Base-by-base conservation (phyloP, 2,329 filamentous ascomycete species). In the Fusarium neocosmosporiellum region DNA sequence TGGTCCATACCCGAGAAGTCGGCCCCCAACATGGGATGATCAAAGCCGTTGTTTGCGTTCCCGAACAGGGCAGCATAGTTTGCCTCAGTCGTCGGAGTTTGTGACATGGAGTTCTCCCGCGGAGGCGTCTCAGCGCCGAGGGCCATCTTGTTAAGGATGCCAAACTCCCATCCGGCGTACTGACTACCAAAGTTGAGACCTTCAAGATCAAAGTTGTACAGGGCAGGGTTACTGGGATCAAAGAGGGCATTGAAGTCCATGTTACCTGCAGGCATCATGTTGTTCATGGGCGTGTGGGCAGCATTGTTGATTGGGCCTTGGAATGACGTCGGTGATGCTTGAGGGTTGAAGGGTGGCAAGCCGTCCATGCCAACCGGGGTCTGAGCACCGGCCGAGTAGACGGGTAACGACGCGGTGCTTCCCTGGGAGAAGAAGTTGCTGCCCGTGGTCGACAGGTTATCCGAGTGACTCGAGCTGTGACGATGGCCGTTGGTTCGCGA, bases 121-220 rank as follows among this genome's bases (percentile, higher is more conserved):
- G 92, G 90, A 8, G 92, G 91, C 18, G 91, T 93, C 75, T 96
- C 94, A n/a, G 91, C 93, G 16, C 94, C 67, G 14, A 83, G 73
- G 7, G 94, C 94, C 93, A 99, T 97, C 81, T 98, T 96, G 31
- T 94, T 95, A 0, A 99, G 89, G 89, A 98, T 98, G 62, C 95
- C 93, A 81, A 98, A 98, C 81, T 98, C 96, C 81, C 98, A 88
- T 20, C 95, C 96, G 68, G 95, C 96, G 79, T 98, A 99, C 73
- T 97, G 94, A 80, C 96, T 98, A 64, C 95, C 95, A 81, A 98
- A 99, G 65, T 84, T 84, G 80, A 98, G 89, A 67, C 94, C 95
- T 63, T 97, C 95, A 13, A 98, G 90, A 80, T 98, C 95, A 81
- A 98, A 98, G 80, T 98, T 98, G 88, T 97, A 98, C 63, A 98